Evolutionary conservation across 345 rosid genomes (phyloP).

Genomic region (Aquilaria yunnanensis): DNA sequence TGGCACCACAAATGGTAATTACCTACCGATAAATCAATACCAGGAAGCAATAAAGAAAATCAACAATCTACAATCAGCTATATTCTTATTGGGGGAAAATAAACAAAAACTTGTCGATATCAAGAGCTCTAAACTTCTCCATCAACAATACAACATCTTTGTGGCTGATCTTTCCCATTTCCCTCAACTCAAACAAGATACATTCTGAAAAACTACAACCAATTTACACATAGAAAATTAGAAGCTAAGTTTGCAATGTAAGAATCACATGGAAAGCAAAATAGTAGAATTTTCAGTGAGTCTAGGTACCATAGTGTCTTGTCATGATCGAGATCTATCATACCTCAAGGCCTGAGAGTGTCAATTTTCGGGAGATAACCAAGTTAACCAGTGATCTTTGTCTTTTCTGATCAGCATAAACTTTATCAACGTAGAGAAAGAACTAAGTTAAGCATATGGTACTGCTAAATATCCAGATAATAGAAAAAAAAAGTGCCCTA

Average conservation of each 20-base stretch:
- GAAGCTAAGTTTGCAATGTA: neutral
- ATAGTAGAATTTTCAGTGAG: too few species aligned
- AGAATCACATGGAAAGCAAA: neutral
- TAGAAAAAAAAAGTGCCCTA: slow-evolving; percentile 41
- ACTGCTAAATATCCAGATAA: slow-evolving; percentile 50
- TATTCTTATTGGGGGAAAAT: too few species aligned
- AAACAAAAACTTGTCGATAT: slow-evolving; percentile 16
- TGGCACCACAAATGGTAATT: too few species aligned
- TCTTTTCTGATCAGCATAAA: slow-evolving; percentile 22
- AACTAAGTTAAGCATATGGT: slow-evolving; percentile 45
- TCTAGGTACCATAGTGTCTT: slow-evolving; percentile 30
- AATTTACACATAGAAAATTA: neutral
- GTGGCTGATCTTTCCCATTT: slow-evolving; percentile 40
- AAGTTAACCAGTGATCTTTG: slow-evolving; percentile 22
- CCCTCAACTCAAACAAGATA: slow-evolving; percentile 29
- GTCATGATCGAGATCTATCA: slow-evolving; percentile 40
- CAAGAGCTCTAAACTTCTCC: slow-evolving; percentile 40
- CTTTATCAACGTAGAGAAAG: slow-evolving; percentile 44
- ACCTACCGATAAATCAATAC: too few species aligned
- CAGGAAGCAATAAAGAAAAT: too few species aligned
- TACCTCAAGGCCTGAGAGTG: slow-evolving; percentile 31
- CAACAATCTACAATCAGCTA: too few species aligned
- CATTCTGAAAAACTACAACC: slow-evolving; percentile 38
- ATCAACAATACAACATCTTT: slow-evolving; percentile 29
- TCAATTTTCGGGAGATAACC: slow-evolving; percentile 26